Percentiles rank a stretch among this genome's conserved stretches.
Evolutionary conservation across 495 filamentous ascomycete species (phyloP).

Genomic region (Lasiosphaeria hispida): DNA sequence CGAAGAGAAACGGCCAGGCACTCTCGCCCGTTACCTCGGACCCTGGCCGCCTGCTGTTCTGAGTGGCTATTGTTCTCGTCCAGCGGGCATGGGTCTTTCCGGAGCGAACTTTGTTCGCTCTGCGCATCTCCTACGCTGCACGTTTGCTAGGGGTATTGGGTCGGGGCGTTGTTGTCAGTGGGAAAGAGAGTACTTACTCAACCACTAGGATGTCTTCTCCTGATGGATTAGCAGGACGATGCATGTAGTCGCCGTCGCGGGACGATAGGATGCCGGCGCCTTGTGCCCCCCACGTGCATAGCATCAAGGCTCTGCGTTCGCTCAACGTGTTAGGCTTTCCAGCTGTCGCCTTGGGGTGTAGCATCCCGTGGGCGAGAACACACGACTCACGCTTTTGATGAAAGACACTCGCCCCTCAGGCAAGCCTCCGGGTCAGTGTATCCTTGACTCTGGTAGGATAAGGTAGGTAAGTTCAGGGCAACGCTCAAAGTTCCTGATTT

Average conservation of each 20-base stretch:
- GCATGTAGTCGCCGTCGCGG: slow-evolving; percentile 35
- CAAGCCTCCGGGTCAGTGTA: slow-evolving; percentile 33
- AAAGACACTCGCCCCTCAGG: slow-evolving; percentile 30
- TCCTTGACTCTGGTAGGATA: slow-evolving; percentile 27
- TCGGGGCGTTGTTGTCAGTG: background rate
- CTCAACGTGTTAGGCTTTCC: slow-evolving; percentile 5
- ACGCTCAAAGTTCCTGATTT: slow-evolving; percentile 7
- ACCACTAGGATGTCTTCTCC: slow-evolving; percentile 45
- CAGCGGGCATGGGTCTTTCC: too few species aligned
- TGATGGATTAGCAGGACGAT: slow-evolving; percentile 46
- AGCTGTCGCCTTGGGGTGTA: background rate
- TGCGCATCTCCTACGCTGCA: background rate
- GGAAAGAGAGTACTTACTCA: slow-evolving; percentile 54
- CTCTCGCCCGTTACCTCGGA: too few species aligned
- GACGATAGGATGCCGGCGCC: slow-evolving; percentile 55
- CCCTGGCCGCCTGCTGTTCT: too few species aligned
- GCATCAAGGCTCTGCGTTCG: slow-evolving; percentile 49
- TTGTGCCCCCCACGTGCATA: slow-evolving; percentile 66
- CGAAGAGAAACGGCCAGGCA: background rate
- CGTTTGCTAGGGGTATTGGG: too few species aligned
- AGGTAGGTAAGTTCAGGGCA: background rate
- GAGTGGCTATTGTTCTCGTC: too few species aligned
- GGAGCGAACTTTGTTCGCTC: too few species aligned
- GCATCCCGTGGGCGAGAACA: background rate
- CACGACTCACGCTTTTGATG: slow-evolving; percentile 30